Percentiles rank a stretch among this genome's conserved stretches.
These are phyloP conservation scores for Yueomyces sp. DNA, from an alignment of 805 yeast species.

Conservation along the genomic window DNA sequence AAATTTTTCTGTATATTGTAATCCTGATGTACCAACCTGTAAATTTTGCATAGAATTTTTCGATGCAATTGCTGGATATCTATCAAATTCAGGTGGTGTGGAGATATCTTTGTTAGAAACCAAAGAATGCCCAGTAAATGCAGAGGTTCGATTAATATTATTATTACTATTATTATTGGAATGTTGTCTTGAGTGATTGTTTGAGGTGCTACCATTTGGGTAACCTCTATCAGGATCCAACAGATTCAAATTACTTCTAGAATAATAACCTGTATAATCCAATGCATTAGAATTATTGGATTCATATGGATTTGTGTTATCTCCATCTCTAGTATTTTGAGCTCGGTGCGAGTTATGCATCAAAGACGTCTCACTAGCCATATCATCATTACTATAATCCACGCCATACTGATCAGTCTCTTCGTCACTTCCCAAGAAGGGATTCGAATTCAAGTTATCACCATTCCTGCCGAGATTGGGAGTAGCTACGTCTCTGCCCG, in stretches of 20 bases:
- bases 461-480: background rate
- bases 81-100: slow-evolving; percentile 47
- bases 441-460: slow-evolving; percentile 2
- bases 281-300: slow-evolving; percentile 3
- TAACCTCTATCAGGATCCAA: slow-evolving; percentile 3
- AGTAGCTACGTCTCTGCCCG: background rate
- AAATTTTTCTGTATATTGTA: slow-evolving; percentile 15
- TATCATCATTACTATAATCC: background rate
- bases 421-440: slow-evolving; percentile 7
- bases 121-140: background rate
- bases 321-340: background rate
- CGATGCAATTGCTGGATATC: slow-evolving; percentile 53
- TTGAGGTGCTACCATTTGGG: background rate
- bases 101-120: slow-evolving; percentile 9
- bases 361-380: slow-evolving; percentile 1
- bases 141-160: background rate
- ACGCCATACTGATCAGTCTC: slow-evolving; percentile 4
- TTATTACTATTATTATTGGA: background rate
- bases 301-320: background rate
- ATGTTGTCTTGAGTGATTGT: background rate
- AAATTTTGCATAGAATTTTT: slow-evolving; percentile 36
- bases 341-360: slow-evolving; percentile 1
- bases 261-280: slow-evolving; percentile 21
- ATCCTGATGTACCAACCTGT: slow-evolving; percentile 3
- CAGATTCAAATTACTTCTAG: slow-evolving; percentile 7